phyloP scores from a whole-genome alignment of 2,329 filamentous ascomycete genomes.

The Stagonosporopsis rhizophila region DNA sequence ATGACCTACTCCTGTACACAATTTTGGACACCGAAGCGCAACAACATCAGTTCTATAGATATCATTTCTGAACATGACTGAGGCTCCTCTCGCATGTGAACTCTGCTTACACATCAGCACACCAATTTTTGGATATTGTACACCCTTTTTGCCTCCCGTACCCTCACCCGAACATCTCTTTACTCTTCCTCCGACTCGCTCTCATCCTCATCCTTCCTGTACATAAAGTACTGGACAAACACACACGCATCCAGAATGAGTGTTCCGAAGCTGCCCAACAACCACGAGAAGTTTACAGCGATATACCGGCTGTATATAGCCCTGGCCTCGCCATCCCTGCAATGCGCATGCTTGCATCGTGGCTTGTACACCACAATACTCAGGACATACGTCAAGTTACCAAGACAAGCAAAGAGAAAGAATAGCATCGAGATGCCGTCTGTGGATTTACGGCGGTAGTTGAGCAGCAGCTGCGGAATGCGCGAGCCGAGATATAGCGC shows the following conservation, averaged over 20 bases:
- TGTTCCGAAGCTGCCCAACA: conserved; percentile 88
- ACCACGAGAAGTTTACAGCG: conserved; percentile 88
- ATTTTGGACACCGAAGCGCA: background rate
- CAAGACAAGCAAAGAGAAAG: conserved; percentile 94
- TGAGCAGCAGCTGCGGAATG: conserved; percentile 88
- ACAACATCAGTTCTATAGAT: background rate
- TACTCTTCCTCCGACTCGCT: conserved; percentile 42
- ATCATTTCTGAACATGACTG: background rate
- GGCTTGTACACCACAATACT: conserved; percentile 92
- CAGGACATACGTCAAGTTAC: conserved; percentile 91
- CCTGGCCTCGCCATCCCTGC: conserved; percentile 69
- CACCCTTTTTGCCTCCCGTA: background rate
- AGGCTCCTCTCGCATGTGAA: background rate
- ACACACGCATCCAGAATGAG: conserved; percentile 84
- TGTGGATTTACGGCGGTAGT: conserved; percentile 89
- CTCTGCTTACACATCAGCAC: background rate
- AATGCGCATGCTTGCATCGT: conserved; percentile 62
- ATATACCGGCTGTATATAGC: conserved; percentile 81
- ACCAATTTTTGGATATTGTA: background rate
- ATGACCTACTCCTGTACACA: background rate
- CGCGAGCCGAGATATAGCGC: conserved; percentile 87
- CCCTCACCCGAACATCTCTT: background rate
- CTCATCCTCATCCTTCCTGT: conserved; percentile 61
- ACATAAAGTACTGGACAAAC: conserved; percentile 91
- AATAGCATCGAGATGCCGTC: conserved; percentile 94